Percentiles rank a stretch among this genome's conserved stretches.
Evolutionary conservation across 2,329 filamentous ascomycete genomes (phyloP).

Genomic region (Clarireedia sp.): DNA sequence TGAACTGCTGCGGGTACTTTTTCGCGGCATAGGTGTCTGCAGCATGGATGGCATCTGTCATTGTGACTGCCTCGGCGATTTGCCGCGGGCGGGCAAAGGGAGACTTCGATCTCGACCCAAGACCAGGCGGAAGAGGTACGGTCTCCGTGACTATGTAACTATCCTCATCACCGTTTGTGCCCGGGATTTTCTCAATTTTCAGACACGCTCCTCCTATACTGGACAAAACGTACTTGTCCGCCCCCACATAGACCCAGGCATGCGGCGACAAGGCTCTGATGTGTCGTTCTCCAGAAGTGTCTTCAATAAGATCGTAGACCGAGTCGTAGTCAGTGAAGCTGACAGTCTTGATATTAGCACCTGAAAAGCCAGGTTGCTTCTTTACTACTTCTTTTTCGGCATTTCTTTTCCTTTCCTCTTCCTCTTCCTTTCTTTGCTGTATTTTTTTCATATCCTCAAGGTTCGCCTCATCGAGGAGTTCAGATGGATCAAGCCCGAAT

Average conservation of each 20-base stretch:
- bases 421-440: conserved; percentile 41
- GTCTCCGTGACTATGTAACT: conserved; percentile 32
- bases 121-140: conserved; percentile 12
- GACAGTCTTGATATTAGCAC: conserved; percentile 12
- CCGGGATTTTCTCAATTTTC: conserved; percentile 35
- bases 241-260: conserved; percentile 76
- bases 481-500: conserved; percentile 81
- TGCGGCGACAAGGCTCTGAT: conserved; percentile 68
- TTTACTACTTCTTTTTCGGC: conserved; percentile 3
- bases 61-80: conserved; percentile 56
- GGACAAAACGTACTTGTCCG: conserved; percentile 62
- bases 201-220: conserved; percentile 56
- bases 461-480: conserved; percentile 62
- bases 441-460: conserved; percentile 52
- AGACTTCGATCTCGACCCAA: conserved; percentile 34
- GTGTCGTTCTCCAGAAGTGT: conserved; percentile 69
- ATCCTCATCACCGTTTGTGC: conserved; percentile 14
- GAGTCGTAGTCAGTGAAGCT: conserved; percentile 87
- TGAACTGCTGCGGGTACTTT: conserved; percentile 59
- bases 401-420: conserved; percentile 23
- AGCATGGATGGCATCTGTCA: conserved; percentile 71
- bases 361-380: background rate
- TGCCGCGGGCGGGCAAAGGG: conserved; percentile 63
- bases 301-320: conserved; percentile 81
- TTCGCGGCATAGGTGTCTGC: conserved; percentile 72